These are phyloP conservation scores for Zygosaccharomyces sapae DNA, from an alignment of 1,139 yeast species.

Conservation along the genomic window DNA sequence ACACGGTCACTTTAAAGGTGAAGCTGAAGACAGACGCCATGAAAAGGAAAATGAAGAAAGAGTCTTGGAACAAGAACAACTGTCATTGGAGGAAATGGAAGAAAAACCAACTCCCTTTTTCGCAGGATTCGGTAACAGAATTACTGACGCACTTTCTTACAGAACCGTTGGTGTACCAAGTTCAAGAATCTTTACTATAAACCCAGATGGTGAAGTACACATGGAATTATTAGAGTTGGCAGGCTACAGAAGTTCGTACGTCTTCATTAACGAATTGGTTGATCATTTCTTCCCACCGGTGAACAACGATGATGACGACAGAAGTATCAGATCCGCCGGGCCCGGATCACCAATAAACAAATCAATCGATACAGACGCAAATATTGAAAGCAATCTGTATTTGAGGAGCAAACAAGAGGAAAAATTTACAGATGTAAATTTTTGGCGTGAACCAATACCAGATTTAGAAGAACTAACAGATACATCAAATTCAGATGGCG, in stretches of 20 bases:
- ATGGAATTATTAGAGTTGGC: constrained; percentile 94
- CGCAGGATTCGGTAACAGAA: constrained; percentile 96
- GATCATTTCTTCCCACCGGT: constrained; percentile 98
- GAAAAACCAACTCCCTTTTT: constrained; percentile 59
- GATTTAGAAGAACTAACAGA: constrained; percentile 45
- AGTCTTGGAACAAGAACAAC: constrained; percentile 5
- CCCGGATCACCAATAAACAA: constrained; percentile 34
- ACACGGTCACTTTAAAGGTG: constrained; percentile 14
- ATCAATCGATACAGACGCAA: constrained; percentile 25
- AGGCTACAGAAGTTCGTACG: constrained; percentile 83
- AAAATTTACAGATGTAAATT: constrained; percentile 78
- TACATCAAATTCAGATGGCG: background rate
- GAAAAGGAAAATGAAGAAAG: constrained; percentile 12
- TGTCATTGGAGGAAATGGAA: constrained; percentile 19
- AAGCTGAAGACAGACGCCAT: constrained; percentile 6
- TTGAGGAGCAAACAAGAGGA: constrained; percentile 46
- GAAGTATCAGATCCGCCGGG: constrained; percentile 27
- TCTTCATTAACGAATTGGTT: constrained; percentile 87
- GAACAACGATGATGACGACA: constrained; percentile 37
- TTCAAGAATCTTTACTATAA: constrained; percentile 91
- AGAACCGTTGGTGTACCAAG: constrained; percentile 93
- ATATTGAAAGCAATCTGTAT: constrained; percentile 37
- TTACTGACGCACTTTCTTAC: constrained; percentile 94
- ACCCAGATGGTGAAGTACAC: constrained; percentile 95
- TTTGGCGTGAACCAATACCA: constrained; percentile 81